phyloP scores from a whole-genome alignment of 2,329 filamentous ascomycete species.

The Aquanectria penicillioides region DNA sequence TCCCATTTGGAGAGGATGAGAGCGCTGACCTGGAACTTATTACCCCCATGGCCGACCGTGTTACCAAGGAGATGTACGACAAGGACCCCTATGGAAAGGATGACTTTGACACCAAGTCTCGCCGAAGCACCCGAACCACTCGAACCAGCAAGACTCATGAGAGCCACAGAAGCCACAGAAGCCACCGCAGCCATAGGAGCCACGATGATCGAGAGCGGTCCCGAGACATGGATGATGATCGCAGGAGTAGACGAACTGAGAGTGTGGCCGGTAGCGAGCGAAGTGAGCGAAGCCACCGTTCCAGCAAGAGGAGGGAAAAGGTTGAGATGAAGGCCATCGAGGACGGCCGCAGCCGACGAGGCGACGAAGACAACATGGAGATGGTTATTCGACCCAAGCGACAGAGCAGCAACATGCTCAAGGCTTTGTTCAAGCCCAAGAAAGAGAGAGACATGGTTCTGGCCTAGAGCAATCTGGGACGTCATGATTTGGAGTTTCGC shows the following conservation, averaged over 20 bases:
- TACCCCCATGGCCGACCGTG: slow-evolving; percentile 63
- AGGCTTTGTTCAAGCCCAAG: slow-evolving; percentile 67
- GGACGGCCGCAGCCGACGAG: slow-evolving; percentile 45
- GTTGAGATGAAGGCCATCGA: slow-evolving; percentile 48
- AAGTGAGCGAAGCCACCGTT: slow-evolving; percentile 48
- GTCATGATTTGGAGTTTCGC: slow-evolving; percentile 11
- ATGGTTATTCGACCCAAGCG: slow-evolving; percentile 58
- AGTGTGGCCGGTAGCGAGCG: slow-evolving; percentile 54
- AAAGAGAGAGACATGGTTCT: slow-evolving; percentile 47
- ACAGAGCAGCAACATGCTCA: slow-evolving; percentile 63
- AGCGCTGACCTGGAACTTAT: slow-evolving; percentile 66
- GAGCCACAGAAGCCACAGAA: slow-evolving; percentile 45
- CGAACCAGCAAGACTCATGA: slow-evolving; percentile 42
- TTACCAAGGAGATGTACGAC: slow-evolving; percentile 48
- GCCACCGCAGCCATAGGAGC: slow-evolving; percentile 40
- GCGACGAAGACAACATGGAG: slow-evolving; percentile 52
- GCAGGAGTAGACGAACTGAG: slow-evolving; percentile 37
- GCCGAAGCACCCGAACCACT: slow-evolving; percentile 46
- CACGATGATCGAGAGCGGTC: slow-evolving; percentile 37
- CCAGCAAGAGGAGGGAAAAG: slow-evolving; percentile 45
- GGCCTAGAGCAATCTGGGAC: slow-evolving; percentile 33
- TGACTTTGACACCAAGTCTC: slow-evolving; percentile 52
- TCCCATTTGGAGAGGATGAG: slow-evolving; percentile 57
- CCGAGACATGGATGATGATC: slow-evolving; percentile 26
- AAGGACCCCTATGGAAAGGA: too few relatives aligned